phyloP scores from a whole-genome alignment of 768 basidiomycete genomes.

The Agrocybe pediades region DNA sequence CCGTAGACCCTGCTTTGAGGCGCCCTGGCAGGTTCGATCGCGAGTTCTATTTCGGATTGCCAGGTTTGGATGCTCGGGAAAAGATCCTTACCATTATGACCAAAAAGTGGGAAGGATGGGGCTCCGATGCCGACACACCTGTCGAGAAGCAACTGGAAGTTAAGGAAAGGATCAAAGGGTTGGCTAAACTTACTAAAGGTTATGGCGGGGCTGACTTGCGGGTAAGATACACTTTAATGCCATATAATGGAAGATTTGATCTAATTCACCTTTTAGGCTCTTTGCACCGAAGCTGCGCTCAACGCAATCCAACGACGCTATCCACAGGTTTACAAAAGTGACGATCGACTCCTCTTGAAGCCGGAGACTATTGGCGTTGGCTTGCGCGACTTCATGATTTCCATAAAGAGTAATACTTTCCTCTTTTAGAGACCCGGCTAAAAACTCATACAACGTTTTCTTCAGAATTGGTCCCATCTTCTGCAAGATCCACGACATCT shows the following conservation, averaged over 20 bases:
- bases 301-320: conserved; percentile 96
- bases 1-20: conserved; percentile 90
- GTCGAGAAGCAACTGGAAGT: conserved; percentile 45
- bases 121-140: conserved; percentile 36
- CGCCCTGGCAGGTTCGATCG: conserved; percentile 94
- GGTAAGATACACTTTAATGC: conserved; percentile 47
- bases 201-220: conserved; percentile 97
- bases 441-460: conserved; percentile 1
- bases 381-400: conserved; percentile 95
- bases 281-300: conserved; percentile 95
- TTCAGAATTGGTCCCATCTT: conserved; percentile 90
- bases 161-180: conserved; percentile 72
- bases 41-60: conserved; percentile 97
- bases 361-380: conserved; percentile 85
- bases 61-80: conserved; percentile 80
- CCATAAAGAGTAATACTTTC: conserved; percentile 81
- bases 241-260: conserved; percentile 12
- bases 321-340: conserved; percentile 95
- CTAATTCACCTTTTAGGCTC: conserved; percentile 51
- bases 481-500: conserved; percentile 87
- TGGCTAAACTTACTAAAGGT: conserved; percentile 92
- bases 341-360: conserved; percentile 80
- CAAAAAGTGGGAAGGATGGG: conserved; percentile 85
- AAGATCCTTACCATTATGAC: conserved; percentile 93
- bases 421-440: background rate